Evolutionary conservation across 371 early-diverging fungal genomes (phyloP).

Genomic region (Saksenaea vasiformis): DNA sequence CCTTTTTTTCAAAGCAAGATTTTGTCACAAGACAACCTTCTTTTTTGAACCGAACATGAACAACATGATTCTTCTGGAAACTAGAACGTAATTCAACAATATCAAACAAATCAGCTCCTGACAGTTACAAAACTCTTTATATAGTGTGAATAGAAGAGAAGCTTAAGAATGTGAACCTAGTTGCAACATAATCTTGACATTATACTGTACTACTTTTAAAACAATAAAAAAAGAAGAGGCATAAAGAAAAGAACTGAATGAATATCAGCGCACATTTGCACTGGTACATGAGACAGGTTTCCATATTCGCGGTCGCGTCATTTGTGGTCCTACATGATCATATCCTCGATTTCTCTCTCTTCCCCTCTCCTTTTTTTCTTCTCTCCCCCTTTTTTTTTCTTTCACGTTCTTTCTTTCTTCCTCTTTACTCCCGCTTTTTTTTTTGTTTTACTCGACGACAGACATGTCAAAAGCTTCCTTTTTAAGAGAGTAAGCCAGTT

Average conservation of each 20-base stretch:
- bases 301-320: constrained; percentile 2
- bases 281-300: not conserved
- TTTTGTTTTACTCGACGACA: not conserved
- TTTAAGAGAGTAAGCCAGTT: constrained; percentile 18
- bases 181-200: too few species aligned
- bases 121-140: too few species aligned
- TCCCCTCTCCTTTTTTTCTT: not conserved
- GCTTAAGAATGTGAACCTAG: too few species aligned
- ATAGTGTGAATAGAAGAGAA: too few species aligned
- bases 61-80: too few species aligned
- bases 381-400: not conserved
- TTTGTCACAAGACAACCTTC: too few species aligned
- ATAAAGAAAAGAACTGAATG: not conserved
- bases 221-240: not conserved
- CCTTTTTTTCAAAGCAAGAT: too few species aligned
- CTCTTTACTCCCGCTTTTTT: constrained; percentile 1
- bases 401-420: not conserved
- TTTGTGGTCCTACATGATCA: constrained; percentile 5
- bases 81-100: too few species aligned
- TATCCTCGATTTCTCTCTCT: constrained; percentile 4
- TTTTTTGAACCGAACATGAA: too few species aligned
- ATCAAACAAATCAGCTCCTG: too few species aligned
- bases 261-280: not conserved
- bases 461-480: constrained; percentile 21
- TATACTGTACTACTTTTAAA: not conserved